These are phyloP conservation scores for Phaeoacremonium minimum DNA, from an alignment of 2,329 filamentous ascomycete species.

Conservation along the genomic window DNA sequence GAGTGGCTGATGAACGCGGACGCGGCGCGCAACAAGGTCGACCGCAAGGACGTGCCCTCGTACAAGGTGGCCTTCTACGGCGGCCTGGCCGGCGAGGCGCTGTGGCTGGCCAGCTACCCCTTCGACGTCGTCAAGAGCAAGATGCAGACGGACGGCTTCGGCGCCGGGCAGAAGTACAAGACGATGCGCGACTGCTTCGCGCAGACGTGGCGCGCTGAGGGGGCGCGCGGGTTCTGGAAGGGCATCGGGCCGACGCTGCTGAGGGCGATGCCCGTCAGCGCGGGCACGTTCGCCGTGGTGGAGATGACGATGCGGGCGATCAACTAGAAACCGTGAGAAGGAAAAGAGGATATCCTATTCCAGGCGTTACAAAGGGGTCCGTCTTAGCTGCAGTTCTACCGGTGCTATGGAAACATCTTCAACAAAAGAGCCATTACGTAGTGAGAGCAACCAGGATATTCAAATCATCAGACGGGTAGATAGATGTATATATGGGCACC, in stretches of 20 bases:
- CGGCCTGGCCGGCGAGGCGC: slow-evolving; percentile 85
- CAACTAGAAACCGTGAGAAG: slow-evolving; percentile 23
- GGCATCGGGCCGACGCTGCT: slow-evolving; percentile 86
- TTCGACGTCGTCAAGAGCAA: slow-evolving; percentile 98
- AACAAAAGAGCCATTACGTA: no score
- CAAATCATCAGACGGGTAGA: no score
- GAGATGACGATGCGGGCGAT: slow-evolving; percentile 63
- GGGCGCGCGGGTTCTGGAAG: slow-evolving; percentile 86
- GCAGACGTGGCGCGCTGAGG: slow-evolving; percentile 75
- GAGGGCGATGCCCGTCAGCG: slow-evolving; percentile 95
- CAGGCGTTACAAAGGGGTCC: no score
- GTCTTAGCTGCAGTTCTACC: no score
- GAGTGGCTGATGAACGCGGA: slow-evolving; percentile 96
- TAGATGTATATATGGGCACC: no score
- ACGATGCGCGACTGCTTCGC: slow-evolving; percentile 87
- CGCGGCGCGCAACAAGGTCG: slow-evolving; percentile 69
- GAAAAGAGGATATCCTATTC: no score
- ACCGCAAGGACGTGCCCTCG: slow-evolving; percentile 72
- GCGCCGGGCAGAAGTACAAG: slow-evolving; percentile 63
- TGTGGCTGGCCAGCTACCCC: slow-evolving; percentile 92
- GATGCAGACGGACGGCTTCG: slow-evolving; percentile 98
- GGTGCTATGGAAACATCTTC: no score
- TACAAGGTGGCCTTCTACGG: slow-evolving; percentile 91
- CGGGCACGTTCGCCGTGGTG: slow-evolving; percentile 91
- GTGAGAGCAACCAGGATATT: no score